phyloP scores from a whole-genome alignment of 495 filamentous ascomycete species.

The Entonaema liquescens region DNA sequence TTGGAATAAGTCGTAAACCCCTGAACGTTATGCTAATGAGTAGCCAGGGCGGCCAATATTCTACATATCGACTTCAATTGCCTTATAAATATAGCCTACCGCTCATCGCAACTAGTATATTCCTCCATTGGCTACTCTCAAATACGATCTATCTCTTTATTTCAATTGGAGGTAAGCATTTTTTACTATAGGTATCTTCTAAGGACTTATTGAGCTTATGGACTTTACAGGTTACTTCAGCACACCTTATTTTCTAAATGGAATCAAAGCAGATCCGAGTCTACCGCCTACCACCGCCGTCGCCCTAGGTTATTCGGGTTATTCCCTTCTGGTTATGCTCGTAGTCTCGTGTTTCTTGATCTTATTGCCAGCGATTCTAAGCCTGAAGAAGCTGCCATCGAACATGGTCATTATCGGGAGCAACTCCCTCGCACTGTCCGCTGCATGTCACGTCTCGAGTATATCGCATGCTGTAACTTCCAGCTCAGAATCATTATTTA shows the following conservation, averaged over 20 bases:
- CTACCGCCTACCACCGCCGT: conserved; percentile 31
- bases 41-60: conserved; percentile 46
- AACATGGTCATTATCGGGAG: conserved; percentile 31
- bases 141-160: conserved; percentile 34
- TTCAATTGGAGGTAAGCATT: conserved; percentile 28
- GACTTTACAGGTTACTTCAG: conserved; percentile 28
- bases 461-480: conserved; percentile 18
- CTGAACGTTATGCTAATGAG: not conserved
- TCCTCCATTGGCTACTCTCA: conserved; percentile 38
- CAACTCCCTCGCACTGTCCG: conserved; percentile 37
- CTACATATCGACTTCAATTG: conserved; percentile 50
- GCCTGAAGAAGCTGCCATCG: conserved; percentile 19
- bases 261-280: conserved; percentile 7
- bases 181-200: not conserved
- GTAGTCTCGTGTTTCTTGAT: conserved; percentile 21
- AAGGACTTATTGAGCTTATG: not conserved
- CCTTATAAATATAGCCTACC: conserved; percentile 42
- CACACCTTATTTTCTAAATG: not conserved
- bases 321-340: conserved; percentile 25
- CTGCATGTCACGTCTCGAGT: conserved; percentile 34
- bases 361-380: conserved; percentile 11
- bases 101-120: conserved; percentile 28
- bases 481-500: not conserved
- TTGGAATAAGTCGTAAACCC: not conserved
- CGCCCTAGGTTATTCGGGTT: conserved; percentile 28